Evolutionary conservation across 2,329 filamentous ascomycete species (phyloP).

Genomic region (Dactylonectria macrodidyma): DNA sequence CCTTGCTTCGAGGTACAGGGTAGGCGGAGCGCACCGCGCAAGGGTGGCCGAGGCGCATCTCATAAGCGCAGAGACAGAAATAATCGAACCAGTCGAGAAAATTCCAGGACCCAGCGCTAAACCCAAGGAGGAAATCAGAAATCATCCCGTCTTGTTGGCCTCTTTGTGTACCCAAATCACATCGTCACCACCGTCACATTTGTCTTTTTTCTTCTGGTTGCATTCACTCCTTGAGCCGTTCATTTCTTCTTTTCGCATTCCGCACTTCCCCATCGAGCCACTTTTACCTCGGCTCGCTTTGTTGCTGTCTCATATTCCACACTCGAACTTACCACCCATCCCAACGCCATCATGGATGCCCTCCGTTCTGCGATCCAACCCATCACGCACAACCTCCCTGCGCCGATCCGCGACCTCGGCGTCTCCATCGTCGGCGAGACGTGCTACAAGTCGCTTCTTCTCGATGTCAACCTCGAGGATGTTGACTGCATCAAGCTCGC

Average conservation of each 20-base stretch:
- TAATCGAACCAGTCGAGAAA: constrained; percentile 23
- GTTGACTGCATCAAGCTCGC: constrained; percentile 88
- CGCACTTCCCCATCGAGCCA: background rate
- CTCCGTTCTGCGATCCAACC: constrained; percentile 75
- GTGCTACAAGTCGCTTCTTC: constrained; percentile 90
- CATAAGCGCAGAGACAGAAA: constrained; percentile 17
- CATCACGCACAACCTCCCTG: constrained; percentile 81
- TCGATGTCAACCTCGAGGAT: constrained; percentile 85
- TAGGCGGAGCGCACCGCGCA: background rate
- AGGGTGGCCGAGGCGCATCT: background rate
- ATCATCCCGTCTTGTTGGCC: constrained; percentile 41
- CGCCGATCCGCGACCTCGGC: constrained; percentile 81
- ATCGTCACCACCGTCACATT: constrained; percentile 19
- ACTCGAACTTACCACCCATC: background rate
- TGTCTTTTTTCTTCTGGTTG: constrained; percentile 28
- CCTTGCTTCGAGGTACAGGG: background rate
- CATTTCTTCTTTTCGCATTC: constrained; percentile 13
- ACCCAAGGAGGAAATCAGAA: constrained; percentile 10
- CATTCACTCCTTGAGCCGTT: constrained; percentile 34
- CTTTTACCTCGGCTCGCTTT: constrained; percentile 12
- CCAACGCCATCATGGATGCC: constrained; percentile 67
- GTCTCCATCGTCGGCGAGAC: constrained; percentile 83
- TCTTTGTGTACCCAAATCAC: constrained; percentile 32
- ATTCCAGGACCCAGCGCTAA: constrained; percentile 11
- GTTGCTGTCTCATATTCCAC: background rate